Conservation (phyloP, 2,329 filamentous ascomycete genomes). For the Fusarium annulatum region DNA sequence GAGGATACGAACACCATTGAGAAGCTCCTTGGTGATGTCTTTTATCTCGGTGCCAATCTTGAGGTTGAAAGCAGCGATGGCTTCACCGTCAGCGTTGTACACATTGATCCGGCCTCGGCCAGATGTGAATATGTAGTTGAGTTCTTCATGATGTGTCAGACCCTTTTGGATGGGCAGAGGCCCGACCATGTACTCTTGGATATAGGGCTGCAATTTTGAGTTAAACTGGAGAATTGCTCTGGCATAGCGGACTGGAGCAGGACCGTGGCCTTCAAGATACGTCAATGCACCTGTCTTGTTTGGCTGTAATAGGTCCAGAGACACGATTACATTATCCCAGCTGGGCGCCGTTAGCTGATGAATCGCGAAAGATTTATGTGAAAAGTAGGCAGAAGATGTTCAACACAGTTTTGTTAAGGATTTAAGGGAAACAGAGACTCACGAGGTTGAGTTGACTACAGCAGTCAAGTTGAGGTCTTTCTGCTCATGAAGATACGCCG, state of each 20-base stretch:
- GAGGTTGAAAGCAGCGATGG: slow-evolving; percentile 24
- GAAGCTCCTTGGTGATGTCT: slow-evolving; percentile 24
- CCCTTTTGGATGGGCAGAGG: slow-evolving; percentile 39
- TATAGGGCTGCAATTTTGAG: slow-evolving; percentile 38
- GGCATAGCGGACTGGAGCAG: slow-evolving; percentile 56
- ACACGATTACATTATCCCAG: slow-evolving; percentile 35
- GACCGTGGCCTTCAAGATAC: slow-evolving; percentile 55
- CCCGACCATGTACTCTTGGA: slow-evolving; percentile 60
- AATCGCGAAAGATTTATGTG: background rate
- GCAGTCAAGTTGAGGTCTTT: slow-evolving; percentile 27
- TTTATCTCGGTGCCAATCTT: slow-evolving; percentile 10
- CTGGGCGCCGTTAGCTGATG: background rate
- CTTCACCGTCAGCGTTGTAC: slow-evolving; percentile 38
- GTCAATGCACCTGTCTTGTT: slow-evolving; percentile 62
- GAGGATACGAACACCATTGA: slow-evolving; percentile 14
- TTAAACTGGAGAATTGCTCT: slow-evolving; percentile 50
- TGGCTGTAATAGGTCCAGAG: slow-evolving; percentile 54
- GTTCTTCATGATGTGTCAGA: slow-evolving; percentile 52
- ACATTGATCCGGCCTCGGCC: slow-evolving; percentile 34
- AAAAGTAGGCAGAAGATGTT: background rate
- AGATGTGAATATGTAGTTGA: slow-evolving; percentile 55
- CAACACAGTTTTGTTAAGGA: background rate
- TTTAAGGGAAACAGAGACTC: background rate
- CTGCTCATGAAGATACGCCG: slow-evolving; percentile 23
- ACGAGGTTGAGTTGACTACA: slow-evolving; percentile 31